phyloP scores from a whole-genome alignment of 2,329 filamentous ascomycete species.

The Aspergillus candidus region DNA sequence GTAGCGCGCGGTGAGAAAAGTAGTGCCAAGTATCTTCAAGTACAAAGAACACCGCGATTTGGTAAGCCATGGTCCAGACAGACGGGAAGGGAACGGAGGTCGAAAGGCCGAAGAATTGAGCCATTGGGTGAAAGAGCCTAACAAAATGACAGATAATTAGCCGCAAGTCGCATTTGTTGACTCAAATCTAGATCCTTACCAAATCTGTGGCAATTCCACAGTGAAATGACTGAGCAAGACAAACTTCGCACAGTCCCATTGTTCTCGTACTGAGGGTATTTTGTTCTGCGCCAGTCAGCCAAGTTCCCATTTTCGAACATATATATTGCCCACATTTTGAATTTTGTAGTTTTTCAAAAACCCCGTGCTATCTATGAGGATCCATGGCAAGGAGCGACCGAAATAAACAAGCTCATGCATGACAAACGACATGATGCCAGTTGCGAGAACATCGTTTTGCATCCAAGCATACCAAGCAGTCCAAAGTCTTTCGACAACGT shows the following conservation, averaged over 20 bases:
- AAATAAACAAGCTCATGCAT: conserved; percentile 97
- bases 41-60: conserved; percentile 91
- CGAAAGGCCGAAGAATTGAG: conserved; percentile 82
- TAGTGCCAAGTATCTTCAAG: conserved; percentile 98
- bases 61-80: conserved; percentile 76
- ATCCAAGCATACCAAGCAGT: conserved; percentile 96
- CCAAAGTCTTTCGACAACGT: conserved; percentile 83
- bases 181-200: conserved; percentile 44
- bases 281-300: conserved; percentile 53
- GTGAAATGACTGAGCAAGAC: conserved; percentile 95
- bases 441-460: conserved; percentile 94
- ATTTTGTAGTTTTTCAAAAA: conserved; percentile 93
- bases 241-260: conserved; percentile 88
- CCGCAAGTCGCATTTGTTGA: neutral
- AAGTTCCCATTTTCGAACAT: neutral
- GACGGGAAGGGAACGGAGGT: conserved; percentile 87
- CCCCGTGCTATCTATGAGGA: conserved; percentile 82
- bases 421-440: conserved; percentile 92
- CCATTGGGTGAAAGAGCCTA: conserved; percentile 89
- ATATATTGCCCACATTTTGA: conserved; percentile 60
- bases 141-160: conserved; percentile 7
- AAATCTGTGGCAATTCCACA: conserved; percentile 96
- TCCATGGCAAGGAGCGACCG: conserved; percentile 82
- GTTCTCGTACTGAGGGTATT: conserved; percentile 85
- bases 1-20: conserved; percentile 86